phyloP scores from a whole-genome alignment of 1,284 basidiomycete genomes.

The Ceratobasidium sp. region DNA sequence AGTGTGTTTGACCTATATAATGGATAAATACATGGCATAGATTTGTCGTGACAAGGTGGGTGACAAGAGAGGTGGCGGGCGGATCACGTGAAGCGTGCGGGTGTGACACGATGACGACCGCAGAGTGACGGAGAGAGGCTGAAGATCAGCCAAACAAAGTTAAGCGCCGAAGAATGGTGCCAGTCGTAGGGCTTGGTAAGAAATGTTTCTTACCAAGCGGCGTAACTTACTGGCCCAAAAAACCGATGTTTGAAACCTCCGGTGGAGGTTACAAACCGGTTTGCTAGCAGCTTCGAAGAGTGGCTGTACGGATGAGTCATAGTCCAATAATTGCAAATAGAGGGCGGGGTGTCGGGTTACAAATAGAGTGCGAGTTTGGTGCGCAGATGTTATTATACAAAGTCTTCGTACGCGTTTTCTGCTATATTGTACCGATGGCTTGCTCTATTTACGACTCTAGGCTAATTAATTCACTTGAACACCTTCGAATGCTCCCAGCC shows the following conservation, averaged over 20 bases:
- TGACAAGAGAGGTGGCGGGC: too few relatives aligned
- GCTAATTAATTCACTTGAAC: background rate
- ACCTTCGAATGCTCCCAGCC: background rate
- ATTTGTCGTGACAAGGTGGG: too few relatives aligned
- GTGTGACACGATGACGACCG: too few relatives aligned
- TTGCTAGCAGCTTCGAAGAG: slow-evolving; percentile 27
- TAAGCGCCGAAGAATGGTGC: too few relatives aligned
- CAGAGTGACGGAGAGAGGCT: too few relatives aligned
- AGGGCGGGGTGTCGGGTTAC: background rate
- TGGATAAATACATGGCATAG: too few relatives aligned
- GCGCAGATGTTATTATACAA: background rate
- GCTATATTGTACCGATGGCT: background rate
- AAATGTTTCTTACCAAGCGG: too few relatives aligned
- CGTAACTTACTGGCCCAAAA: too few relatives aligned
- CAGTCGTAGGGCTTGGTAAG: too few relatives aligned
- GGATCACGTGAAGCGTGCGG: too few relatives aligned
- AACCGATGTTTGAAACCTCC: slow-evolving; percentile 8
- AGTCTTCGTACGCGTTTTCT: background rate
- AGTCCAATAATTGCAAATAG: background rate
- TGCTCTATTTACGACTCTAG: background rate
- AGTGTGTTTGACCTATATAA: too few relatives aligned
- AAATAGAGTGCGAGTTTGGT: slow-evolving; percentile 14
- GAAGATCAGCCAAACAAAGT: too few relatives aligned
- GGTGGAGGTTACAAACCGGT: slow-evolving; percentile 32
- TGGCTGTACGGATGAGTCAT: slow-evolving; percentile 21